Evolutionary conservation across 1,284 basidiomycete species (phyloP).

Genomic region (Fomitopsis pinicola): DNA sequence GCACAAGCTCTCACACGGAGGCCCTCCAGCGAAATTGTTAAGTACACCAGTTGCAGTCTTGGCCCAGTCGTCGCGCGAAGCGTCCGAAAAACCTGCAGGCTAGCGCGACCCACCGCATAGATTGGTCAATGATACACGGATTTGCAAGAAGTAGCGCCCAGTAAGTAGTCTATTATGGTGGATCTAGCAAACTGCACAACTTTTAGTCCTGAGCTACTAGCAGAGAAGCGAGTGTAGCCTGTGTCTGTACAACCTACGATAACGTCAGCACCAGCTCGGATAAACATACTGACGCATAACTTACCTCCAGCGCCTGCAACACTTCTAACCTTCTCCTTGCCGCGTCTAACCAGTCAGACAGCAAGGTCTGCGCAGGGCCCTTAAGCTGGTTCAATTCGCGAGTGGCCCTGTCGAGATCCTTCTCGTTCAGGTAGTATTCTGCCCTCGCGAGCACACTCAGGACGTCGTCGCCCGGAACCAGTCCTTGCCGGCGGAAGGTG

Average conservation of each 20-base stretch:
- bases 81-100: too few species aligned
- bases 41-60: too few species aligned
- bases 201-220: slow-evolving; percentile 43
- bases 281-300: slow-evolving; percentile 14
- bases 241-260: slow-evolving; percentile 73
- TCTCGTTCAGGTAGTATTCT: slow-evolving; percentile 88
- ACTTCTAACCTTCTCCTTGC: slow-evolving; percentile 89
- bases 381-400: slow-evolving; percentile 89
- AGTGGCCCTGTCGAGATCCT: slow-evolving; percentile 89
- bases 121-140: neutral
- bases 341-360: slow-evolving; percentile 91
- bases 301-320: slow-evolving; percentile 86
- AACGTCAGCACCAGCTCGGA: slow-evolving; percentile 3
- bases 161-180: slow-evolving; percentile 14
- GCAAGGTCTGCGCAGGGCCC: slow-evolving; percentile 80
- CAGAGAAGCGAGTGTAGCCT: slow-evolving; percentile 71
- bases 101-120: too few species aligned
- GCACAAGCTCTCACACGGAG: too few species aligned
- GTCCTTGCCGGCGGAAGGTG: slow-evolving; percentile 74
- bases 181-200: slow-evolving; percentile 17
- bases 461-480: slow-evolving; percentile 80
- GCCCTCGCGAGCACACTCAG: slow-evolving; percentile 85
- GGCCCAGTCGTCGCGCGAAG: too few species aligned
- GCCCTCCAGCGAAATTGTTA: too few species aligned
- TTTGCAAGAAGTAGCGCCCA: neutral